phyloP scores from a whole-genome alignment of 306 rosid species.

The Casuarina cunninghamiana region DNA sequence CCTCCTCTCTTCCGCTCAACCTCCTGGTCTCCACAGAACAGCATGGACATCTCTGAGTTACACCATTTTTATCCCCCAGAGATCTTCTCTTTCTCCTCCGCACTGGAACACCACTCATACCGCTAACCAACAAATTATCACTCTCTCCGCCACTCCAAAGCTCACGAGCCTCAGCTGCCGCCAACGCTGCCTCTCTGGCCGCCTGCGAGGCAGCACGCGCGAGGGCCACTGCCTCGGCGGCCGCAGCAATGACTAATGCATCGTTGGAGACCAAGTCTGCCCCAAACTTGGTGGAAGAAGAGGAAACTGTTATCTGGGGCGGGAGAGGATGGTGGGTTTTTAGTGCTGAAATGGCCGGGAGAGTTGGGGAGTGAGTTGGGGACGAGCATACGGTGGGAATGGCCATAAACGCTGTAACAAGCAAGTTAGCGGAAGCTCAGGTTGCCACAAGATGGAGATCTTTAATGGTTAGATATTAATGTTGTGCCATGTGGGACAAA shows the following conservation, averaged over 20 bases:
- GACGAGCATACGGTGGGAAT: conserved; percentile 53
- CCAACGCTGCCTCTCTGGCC: conserved; percentile 43
- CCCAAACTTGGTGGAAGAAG: conserved; percentile 39
- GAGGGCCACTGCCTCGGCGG: conserved; percentile 44
- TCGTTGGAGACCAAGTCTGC: conserved; percentile 45
- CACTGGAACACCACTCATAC: conserved; percentile 32
- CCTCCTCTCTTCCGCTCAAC: conserved; percentile 57
- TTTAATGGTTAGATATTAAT: conserved; percentile 22
- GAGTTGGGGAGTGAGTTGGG: conserved; percentile 44
- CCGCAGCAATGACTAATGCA: conserved; percentile 40
- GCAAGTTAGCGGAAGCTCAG: not conserved
- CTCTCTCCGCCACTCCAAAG: conserved; percentile 30
- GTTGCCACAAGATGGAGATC: not conserved
- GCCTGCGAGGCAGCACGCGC: conserved; percentile 39
- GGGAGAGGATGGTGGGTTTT: conserved; percentile 45
- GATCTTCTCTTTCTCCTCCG: conserved; percentile 52
- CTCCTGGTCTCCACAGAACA: conserved; percentile 43
- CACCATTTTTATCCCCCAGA: conserved; percentile 27
- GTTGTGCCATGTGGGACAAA: conserved; percentile 3
- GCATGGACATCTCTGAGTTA: conserved; percentile 17
- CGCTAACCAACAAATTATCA: conserved; percentile 32
- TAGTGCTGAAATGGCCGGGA: conserved; percentile 51
- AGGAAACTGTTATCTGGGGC: conserved; percentile 30
- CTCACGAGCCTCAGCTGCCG: conserved; percentile 25
- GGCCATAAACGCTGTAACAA: conserved; percentile 44